A percentile compares a stretch with the other conserved stretches of the same genome.
Conservation (phyloP, 1,139 yeast species). For the Yamadazyma aaseri region DNA sequence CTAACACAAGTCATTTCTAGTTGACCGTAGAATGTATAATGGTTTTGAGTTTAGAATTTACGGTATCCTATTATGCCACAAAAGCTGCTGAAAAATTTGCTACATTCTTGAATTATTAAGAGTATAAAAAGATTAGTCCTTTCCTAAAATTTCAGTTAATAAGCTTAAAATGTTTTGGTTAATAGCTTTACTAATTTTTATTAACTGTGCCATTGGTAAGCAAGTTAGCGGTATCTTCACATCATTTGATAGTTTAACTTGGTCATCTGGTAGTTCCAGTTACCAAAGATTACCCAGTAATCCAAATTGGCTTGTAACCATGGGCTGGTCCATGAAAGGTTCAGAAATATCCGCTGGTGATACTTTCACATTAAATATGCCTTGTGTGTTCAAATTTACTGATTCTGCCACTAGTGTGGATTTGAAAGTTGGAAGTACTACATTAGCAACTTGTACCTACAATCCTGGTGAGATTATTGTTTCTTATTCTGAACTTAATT, state of each 20-base stretch:
- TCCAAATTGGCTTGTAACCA: constrained; percentile 26
- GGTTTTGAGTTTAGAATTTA: no score
- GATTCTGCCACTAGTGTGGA: constrained; percentile 15
- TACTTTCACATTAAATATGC: constrained; percentile 29
- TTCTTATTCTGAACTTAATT: constrained; percentile 22
- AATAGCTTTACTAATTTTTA: neutral
- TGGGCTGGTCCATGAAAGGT: constrained; percentile 27
- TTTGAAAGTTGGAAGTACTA: constrained; percentile 17
- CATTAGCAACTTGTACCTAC: constrained; percentile 28
- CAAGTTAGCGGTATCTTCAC: constrained; percentile 9
- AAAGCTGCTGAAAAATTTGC: no score
- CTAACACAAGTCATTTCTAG: no score
- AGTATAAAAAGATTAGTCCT: no score
- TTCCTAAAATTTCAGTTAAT: neutral
- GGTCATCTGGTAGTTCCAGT: constrained; percentile 1
- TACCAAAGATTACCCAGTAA: constrained; percentile 4
- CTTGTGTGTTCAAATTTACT: constrained; percentile 32
- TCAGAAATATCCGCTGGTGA: constrained; percentile 25
- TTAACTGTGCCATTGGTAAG: constrained; percentile 3
- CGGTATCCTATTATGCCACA: no score
- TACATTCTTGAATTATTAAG: no score
- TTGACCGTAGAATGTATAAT: no score
- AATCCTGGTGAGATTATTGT: constrained; percentile 23
- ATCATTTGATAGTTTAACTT: constrained; percentile 7
- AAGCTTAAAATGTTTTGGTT: neutral